These are phyloP conservation scores for Populus nigra DNA, from an alignment of 345 rosid species.

Conservation along the genomic window DNA sequence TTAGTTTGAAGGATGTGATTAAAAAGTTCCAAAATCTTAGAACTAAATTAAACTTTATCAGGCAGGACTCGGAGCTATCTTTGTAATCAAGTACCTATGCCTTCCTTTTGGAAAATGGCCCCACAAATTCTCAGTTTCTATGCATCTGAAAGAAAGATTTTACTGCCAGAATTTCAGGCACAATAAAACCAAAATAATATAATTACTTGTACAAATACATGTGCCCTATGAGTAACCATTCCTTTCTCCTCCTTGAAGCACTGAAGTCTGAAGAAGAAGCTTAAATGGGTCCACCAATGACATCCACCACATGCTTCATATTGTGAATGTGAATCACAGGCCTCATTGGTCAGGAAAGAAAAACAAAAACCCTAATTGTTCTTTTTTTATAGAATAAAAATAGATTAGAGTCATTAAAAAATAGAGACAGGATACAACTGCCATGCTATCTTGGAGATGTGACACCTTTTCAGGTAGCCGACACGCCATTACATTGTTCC, in stretches of 20 bases:
- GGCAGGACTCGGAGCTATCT: not conserved
- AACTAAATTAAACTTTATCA: no score
- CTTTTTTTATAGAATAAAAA: not conserved
- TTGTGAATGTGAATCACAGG: not conserved
- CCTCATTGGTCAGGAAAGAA: not conserved
- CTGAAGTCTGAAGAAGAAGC: not conserved
- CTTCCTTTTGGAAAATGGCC: not conserved
- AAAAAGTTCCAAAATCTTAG: not conserved
- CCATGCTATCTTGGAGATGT: conserved; percentile 8
- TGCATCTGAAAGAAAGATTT: no score
- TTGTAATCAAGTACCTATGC: not conserved
- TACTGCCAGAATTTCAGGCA: no score
- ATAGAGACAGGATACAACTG: not conserved
- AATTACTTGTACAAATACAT: no score
- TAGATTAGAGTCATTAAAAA: no score
- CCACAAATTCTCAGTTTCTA: not conserved
- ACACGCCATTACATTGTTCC: conserved; percentile 34
- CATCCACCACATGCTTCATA: not conserved
- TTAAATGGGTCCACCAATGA: not conserved
- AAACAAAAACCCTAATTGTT: not conserved
- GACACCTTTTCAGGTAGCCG: conserved; percentile 39
- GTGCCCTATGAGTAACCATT: no score
- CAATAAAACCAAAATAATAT: no score
- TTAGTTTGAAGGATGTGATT: no score
- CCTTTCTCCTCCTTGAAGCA: no score